Base-by-base conservation (phyloP, 208 protist genomes). In the Vickermania ingenoplastis region DNA sequence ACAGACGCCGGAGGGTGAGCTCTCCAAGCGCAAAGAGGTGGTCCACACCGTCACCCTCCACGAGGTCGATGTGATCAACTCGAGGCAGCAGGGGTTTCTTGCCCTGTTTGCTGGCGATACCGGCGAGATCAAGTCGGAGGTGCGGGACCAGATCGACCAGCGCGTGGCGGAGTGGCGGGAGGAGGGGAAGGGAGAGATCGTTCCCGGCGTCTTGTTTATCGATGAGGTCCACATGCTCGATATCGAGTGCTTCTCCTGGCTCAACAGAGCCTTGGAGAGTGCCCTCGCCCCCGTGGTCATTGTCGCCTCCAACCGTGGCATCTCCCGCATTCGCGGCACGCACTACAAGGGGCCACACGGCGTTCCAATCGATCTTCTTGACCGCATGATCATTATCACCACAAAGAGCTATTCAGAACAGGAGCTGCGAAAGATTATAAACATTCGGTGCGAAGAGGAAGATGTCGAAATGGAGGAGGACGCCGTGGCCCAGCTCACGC, bases 41-140 rank as follows among this genome's bases (percentile, higher is more conserved):
- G 97, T 99, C 41, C 99, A 99, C 86, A 99, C 92, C 2, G 98
- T 99, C 1, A 97, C 90, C 1, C 86, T 99, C 31, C 99, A 99
- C 71, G 99, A 99, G 75, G 98, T 99, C 59, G 99, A 99, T 67
- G 99, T 99, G 22, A 99, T 99, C 79, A 99, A 99, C 87, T 98
- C 90, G 36, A 83, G 97, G 51, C 90, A 96, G 54, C 98, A 99
- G 66, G 99, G 99, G 22, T 99, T 99, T 73, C 83, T 99, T 29
- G 98, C 98, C 4, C 83, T 99, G 41, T 99, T 99, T 68, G 90
- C 98, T 0, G 98, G 98, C 41, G 98, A 99, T 69, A 99, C 97
- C 3, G 99, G 99, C 57, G 99, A 99, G 76, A 99, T 99, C 75
- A 99, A 99, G 73, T 65, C 91, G 2, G 98, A 99, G 75, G 97